A percentile compares a stretch with the other conserved stretches of the same genome.
Evolutionary conservation across 306 rosid genomes (phyloP).

Genomic region (Fragaria iinumae): DNA sequence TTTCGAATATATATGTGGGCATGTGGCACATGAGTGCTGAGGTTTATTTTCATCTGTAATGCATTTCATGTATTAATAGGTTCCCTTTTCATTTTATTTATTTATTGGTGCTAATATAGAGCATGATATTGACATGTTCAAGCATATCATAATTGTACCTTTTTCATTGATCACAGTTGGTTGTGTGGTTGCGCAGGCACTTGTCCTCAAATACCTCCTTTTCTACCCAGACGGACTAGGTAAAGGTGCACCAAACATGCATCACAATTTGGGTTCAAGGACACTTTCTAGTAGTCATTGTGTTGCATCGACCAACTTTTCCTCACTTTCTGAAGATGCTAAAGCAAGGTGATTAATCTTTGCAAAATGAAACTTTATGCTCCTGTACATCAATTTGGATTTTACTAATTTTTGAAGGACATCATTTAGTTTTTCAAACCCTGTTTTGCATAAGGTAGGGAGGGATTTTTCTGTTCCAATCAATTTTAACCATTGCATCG

Average conservation of each 20-base stretch:
- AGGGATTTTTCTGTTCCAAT: background rate
- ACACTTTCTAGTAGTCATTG: slow-evolving; percentile 44
- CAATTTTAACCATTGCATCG: background rate
- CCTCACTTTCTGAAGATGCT: slow-evolving; percentile 66
- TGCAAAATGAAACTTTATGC: slow-evolving; percentile 15
- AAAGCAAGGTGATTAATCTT: slow-evolving; percentile 75
- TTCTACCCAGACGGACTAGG: slow-evolving; percentile 62
- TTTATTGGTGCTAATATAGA: background rate
- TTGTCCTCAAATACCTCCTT: slow-evolving; percentile 81
- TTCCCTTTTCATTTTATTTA: background rate
- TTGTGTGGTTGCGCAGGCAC: slow-evolving; percentile 65
- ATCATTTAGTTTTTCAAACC: background rate
- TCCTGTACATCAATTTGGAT: background rate
- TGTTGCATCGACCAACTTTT: slow-evolving; percentile 58
- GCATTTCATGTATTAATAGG: background rate
- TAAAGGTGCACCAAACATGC: slow-evolving; percentile 39
- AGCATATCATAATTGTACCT: slow-evolving; percentile 13
- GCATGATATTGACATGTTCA: slow-evolving; percentile 13
- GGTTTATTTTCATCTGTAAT: background rate
- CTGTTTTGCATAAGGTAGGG: background rate
- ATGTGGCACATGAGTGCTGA: background rate
- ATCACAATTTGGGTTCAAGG: slow-evolving; percentile 48
- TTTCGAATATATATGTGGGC: background rate
- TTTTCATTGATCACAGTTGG: slow-evolving; percentile 27
- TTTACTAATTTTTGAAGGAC: background rate